phyloP scores from a whole-genome alignment of 495 filamentous ascomycete genomes.

The Coniosporium apollinis region DNA sequence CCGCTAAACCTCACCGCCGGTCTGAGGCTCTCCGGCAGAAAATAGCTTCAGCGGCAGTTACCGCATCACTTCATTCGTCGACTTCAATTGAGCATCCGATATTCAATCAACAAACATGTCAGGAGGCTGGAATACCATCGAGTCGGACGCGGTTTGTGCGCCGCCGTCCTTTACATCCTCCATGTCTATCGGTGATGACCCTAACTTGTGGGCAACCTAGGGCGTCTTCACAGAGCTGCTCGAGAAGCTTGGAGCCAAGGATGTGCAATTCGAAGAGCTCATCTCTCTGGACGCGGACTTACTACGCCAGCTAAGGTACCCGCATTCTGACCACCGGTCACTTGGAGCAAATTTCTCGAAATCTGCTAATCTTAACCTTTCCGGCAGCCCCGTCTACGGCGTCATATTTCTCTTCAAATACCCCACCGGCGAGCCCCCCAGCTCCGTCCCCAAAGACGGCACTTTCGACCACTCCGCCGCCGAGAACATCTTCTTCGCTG shows the following conservation, averaged over 20 bases:
- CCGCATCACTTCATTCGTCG: no score
- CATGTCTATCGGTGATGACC: conserved; percentile 1
- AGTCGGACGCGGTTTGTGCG: conserved; percentile 73
- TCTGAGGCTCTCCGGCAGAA: no score
- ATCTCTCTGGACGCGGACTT: conserved; percentile 70
- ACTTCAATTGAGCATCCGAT: no score
- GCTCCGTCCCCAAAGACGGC: conserved; percentile 54
- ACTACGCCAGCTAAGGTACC: conserved; percentile 44
- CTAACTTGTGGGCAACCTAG: conserved; percentile 27
- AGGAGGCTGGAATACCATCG: conserved; percentile 63
- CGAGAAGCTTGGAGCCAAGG: conserved; percentile 77
- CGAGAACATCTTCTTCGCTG: conserved; percentile 78
- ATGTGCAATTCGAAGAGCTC: conserved; percentile 95
- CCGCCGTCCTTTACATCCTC: conserved; percentile 3
- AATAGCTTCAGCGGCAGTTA: no score
- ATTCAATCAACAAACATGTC: conserved; percentile 16
- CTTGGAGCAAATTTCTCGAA: no score
- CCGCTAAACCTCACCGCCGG: no score
- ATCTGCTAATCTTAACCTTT: no score
- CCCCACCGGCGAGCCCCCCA: conserved; percentile 49
- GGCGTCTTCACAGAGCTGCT: conserved; percentile 94
- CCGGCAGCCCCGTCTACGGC: conserved; percentile 74
- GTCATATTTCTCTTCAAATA: conserved; percentile 99
- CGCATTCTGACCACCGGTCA: no score
- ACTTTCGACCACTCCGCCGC: conserved; percentile 57